Percentiles rank a stretch among this genome's conserved stretches.
Evolutionary conservation across 306 rosid species (phyloP).

Genomic region (Rosa rugosa): DNA sequence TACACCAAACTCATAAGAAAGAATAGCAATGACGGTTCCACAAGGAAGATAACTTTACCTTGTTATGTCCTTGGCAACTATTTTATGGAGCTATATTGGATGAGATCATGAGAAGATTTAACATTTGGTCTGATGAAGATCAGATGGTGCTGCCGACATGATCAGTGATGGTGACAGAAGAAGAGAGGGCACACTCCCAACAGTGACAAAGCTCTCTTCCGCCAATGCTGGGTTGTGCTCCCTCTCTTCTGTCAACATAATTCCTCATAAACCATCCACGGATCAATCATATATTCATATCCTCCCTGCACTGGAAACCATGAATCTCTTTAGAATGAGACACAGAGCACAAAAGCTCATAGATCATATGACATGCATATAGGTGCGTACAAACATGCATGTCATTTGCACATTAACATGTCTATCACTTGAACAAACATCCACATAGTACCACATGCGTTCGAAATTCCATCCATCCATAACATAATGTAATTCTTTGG

Average conservation of each 20-base stretch:
- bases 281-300: not conserved
- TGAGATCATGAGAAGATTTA: not conserved
- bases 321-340: not conserved
- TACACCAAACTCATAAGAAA: not conserved
- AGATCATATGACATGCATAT: not conserved
- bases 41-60: not conserved
- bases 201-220: constrained; percentile 48
- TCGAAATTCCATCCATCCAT: not conserved
- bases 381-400: not conserved
- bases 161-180: constrained; percentile 52
- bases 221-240: constrained; percentile 73
- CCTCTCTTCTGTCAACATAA: constrained; percentile 98
- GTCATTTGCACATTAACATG: not conserved
- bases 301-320: constrained; percentile 6
- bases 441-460: not conserved
- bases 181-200: constrained; percentile 82
- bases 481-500: not conserved
- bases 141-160: not conserved
- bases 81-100: not conserved
- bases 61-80: not conserved
- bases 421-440: not conserved
- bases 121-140: constrained; percentile 11
- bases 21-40: not conserved
- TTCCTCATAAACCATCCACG: not conserved
- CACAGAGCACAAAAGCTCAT: not conserved